Base-by-base conservation (phyloP, 1,284 basidiomycete genomes). In the Ceratobasidium sp. region DNA sequence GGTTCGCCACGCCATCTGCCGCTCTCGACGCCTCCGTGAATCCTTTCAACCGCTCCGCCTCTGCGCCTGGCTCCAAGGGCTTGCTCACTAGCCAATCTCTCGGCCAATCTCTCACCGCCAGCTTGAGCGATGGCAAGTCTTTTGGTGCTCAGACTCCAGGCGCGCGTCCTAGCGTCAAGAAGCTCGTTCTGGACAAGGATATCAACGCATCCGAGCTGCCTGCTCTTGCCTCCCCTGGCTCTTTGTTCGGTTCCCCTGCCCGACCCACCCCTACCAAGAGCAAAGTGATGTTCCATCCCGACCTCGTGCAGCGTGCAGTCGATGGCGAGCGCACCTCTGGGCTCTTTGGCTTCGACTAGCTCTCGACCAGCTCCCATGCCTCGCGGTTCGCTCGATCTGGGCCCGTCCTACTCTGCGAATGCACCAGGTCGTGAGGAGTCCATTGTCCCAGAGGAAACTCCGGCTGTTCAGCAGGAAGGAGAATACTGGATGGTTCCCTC, bases 401-500 rank as follows among this genome's bases (percentile, higher is more conserved):
- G 50, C 25, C 62, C 34, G 17, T 65, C 62, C 1, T 65, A 65
- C 38, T 65, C 71, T 40, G 43, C 50, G 40, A 71, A 75, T 65
- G 45, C 68, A 43, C 49, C 31, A 71, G 58, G 57, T 35, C 62
- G 62, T 35, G 62, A 65, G 2, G 62, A 65, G 31, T 65, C 62
- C 27, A 40, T 43, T 43, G 50, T 54, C 74, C 70, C 69, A 1
- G 79, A 80, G 45, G 75, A 76, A 68, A 72, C 76, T 45, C 76
- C 78, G 17, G 72, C 75, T 4, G 72, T 77, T 54, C 84, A 88
- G 17, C 86, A 91, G 75, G 87, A 93, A 72, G 94, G 94, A 43
- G 92, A 96, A 73, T 98, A 98, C 80, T 97, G 89, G 85, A 87
- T 90, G 70, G 87, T 88, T 72, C 95, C 95, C 7, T 85, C 88